phyloP scores from a whole-genome alignment of 768 basidiomycete genomes.

The Mycena chlorophos region DNA sequence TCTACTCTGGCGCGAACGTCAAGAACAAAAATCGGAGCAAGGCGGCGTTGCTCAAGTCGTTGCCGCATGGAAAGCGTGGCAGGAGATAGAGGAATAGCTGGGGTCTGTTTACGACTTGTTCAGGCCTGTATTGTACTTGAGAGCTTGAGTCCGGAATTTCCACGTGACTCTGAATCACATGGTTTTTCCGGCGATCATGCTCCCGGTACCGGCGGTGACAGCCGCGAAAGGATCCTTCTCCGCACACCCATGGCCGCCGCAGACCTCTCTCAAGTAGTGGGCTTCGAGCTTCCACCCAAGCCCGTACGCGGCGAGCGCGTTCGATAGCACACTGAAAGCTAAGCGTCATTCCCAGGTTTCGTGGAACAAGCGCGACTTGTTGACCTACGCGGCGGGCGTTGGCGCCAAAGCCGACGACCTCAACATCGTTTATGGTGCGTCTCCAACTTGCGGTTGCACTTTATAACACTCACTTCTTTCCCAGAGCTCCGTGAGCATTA shows the following conservation, averaged over 20 bases:
- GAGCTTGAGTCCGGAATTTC: too few species aligned
- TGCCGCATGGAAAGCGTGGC: constrained; percentile 52
- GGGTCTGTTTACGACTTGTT: too few species aligned
- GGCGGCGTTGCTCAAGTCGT: constrained; percentile 56
- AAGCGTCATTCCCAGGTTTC: constrained; percentile 49
- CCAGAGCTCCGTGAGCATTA: constrained; percentile 54
- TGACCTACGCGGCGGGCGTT: constrained; percentile 78
- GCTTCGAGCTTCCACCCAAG: constrained; percentile 49
- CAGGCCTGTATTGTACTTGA: too few species aligned
- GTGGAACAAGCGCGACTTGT: constrained; percentile 83
- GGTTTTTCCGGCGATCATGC: too few species aligned
- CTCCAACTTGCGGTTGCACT: background rate
- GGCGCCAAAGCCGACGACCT: constrained; percentile 79
- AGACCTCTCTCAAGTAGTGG: constrained; percentile 71
- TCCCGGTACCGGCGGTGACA: background rate
- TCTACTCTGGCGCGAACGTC: constrained; percentile 81
- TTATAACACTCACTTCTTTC: background rate
- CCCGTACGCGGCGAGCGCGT: constrained; percentile 40
- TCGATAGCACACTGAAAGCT: background rate
- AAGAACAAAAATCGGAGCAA: constrained; percentile 83
- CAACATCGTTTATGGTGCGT: constrained; percentile 68
- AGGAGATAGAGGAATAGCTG: too few species aligned
- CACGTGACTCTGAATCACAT: too few species aligned
- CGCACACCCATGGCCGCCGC: constrained; percentile 45
- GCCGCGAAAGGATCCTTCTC: background rate